phyloP scores from a whole-genome alignment of 331 rosid genomes.

The Stylosanthes scabra region DNA sequence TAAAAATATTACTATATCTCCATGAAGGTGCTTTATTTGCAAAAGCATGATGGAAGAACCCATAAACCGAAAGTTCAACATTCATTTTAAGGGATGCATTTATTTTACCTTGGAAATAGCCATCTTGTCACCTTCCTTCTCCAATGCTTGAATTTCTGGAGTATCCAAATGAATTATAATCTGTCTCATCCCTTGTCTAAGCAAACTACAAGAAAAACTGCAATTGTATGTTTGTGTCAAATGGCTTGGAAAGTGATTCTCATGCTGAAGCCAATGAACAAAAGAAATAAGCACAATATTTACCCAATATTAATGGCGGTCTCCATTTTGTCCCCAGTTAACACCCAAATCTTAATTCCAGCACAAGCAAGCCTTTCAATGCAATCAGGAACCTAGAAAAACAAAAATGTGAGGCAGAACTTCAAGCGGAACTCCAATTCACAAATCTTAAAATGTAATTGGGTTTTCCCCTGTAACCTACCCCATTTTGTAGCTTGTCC shows the following conservation, averaged over 20 bases:
- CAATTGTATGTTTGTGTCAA: slow-evolving; percentile 56
- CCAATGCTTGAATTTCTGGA: slow-evolving; percentile 77
- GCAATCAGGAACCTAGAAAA: slow-evolving; percentile 88
- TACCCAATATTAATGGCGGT: slow-evolving; percentile 99
- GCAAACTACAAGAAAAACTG: slow-evolving; percentile 94
- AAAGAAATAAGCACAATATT: slow-evolving; percentile 26
- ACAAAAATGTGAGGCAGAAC: slow-evolving; percentile 37
- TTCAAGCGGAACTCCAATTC: slow-evolving; percentile 1
- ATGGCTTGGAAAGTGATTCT: slow-evolving; percentile 36
- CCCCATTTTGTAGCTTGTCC: slow-evolving; percentile 99
- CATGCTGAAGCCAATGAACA: slow-evolving; percentile 3
- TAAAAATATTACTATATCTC: neutral
- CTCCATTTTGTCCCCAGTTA: slow-evolving; percentile 99
- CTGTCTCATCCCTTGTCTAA: slow-evolving; percentile 97
- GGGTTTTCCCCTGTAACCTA: slow-evolving; percentile 44
- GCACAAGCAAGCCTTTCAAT: slow-evolving; percentile 96
- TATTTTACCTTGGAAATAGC: slow-evolving; percentile 65
- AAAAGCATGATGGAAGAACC: slow-evolving; percentile 1
- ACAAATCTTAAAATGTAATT: slow-evolving; percentile 28
- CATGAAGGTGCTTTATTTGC: slow-evolving; percentile 8
- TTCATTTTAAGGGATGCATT: neutral
- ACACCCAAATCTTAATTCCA: slow-evolving; percentile 97
- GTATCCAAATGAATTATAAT: slow-evolving; percentile 75
- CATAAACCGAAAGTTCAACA: slow-evolving; percentile 11
- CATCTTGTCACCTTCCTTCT: slow-evolving; percentile 79